Base-by-base conservation (phyloP, 208 protist species). In the Crithidia bombi region DNA sequence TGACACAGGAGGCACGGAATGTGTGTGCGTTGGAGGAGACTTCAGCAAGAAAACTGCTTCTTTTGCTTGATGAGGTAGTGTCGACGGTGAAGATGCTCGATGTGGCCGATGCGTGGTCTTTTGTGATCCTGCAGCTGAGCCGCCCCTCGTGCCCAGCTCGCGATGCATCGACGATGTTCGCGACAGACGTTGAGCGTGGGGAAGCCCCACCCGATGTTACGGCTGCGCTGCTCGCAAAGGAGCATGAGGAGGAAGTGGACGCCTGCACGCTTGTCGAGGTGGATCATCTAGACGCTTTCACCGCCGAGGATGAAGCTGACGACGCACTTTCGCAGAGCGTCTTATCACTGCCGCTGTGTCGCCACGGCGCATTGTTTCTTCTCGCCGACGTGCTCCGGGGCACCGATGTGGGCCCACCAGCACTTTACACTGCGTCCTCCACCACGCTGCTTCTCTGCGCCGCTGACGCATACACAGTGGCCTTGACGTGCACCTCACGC, bases 301-400 rank as follows among this genome's bases (percentile, higher is more conserved):
- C n/a, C n/a, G n/a, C n/a, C n/a, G n/a, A n/a, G 23, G 15, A 21
- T 1, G 33, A 30, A 21, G 43, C 11, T 21, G 26, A 9, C 5
- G 39, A 33, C 17, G 39, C 26, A 12, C 52, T 30, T 35, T 41
- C 38, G 21, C 9, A 25, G 1, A 25, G 11, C 25, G 33, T 12
- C n/a, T 43, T 56, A 0, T 55, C 54, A 5, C 30, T n/a, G 11
- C 23, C 63, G 2, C 36, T 77, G 30, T 71, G 33, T 43, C 71
- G 64, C 6, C 64, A 77, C 23, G 71, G 71, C 6, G 71, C 71
- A 7, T 49, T 77, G 21, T 35, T 77, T 11, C 71, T 77, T 10
- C 44, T 77, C 11, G 55, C 47, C 0, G 71, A 77, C 19, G 39
- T 19, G 15, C 65, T 77, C 23, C 69, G 62, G 4, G 35, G 39